These are phyloP conservation scores for Salix brachista DNA, from an alignment of 345 rosid species.

Conservation along the genomic window DNA sequence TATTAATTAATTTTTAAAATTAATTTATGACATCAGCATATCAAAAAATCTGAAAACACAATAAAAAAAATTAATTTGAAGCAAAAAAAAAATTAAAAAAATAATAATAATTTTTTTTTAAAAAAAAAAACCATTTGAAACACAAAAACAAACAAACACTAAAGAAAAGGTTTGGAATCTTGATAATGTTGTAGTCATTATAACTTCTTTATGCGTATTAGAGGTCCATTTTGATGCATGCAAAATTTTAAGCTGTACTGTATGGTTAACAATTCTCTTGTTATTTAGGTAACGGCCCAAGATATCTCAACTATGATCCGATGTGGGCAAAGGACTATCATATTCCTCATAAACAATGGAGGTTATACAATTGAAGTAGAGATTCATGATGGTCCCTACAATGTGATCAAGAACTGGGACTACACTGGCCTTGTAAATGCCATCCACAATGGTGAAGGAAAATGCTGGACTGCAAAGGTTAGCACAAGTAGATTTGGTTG, in stretches of 20 bases:
- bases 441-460: constrained; percentile 73
- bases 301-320: constrained; percentile 73
- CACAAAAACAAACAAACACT: too few relatives aligned
- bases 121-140: too few relatives aligned
- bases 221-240: background rate
- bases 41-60: too few relatives aligned
- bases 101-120: too few relatives aligned
- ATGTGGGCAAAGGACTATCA: constrained; percentile 47
- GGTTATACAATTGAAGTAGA: constrained; percentile 79
- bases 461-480: constrained; percentile 74
- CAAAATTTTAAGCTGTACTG: background rate
- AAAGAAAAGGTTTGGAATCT: background rate
- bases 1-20: too few relatives aligned
- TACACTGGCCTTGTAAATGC: constrained; percentile 59
- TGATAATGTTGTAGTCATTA: background rate
- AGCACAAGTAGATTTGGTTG: constrained; percentile 2
- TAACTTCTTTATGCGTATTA: background rate
- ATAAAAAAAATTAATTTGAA: too few relatives aligned
- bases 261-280: background rate
- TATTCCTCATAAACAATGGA: constrained; percentile 70
- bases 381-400: constrained; percentile 76
- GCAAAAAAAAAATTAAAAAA: too few relatives aligned
- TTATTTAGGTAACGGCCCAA: constrained; percentile 61
- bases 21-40: too few relatives aligned
- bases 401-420: constrained; percentile 75